Conservation (phyloP, 345 rosid genomes). For the Microthlaspi erraticum region DNA sequence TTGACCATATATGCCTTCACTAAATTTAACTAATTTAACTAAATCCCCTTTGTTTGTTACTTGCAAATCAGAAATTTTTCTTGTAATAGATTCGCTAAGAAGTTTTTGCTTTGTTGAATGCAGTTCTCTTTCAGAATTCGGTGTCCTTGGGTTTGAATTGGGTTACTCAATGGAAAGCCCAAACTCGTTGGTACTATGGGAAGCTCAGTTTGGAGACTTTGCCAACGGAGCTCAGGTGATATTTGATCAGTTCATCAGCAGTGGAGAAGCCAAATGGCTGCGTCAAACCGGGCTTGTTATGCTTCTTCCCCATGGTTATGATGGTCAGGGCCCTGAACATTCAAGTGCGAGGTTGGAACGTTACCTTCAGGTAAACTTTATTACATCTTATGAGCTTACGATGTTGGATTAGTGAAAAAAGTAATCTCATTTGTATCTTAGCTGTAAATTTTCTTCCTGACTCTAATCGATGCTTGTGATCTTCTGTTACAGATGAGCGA, state of each 20-base stretch:
- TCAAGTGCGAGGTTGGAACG: slow-evolving; percentile 84
- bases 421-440: neutral
- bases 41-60: neutral
- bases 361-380: slow-evolving; percentile 63
- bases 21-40: neutral
- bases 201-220: slow-evolving; percentile 90
- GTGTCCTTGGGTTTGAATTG: slow-evolving; percentile 82
- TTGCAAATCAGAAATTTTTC: neutral
- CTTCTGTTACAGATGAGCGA: slow-evolving; percentile 72
- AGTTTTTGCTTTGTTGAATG: slow-evolving; percentile 25
- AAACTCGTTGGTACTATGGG: slow-evolving; percentile 77
- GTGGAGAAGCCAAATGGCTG: slow-evolving; percentile 88
- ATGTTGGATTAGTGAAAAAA: neutral
- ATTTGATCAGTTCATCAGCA: slow-evolving; percentile 78
- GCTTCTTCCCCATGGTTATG: slow-evolving; percentile 84
- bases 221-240: slow-evolving; percentile 87
- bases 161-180: slow-evolving; percentile 92
- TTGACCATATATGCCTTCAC: neutral
- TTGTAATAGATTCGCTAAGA: slow-evolving; percentile 2
- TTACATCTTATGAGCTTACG: neutral
- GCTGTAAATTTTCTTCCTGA: neutral
- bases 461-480: slow-evolving; percentile 19
- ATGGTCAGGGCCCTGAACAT: slow-evolving; percentile 91
- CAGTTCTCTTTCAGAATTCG: slow-evolving; percentile 90
- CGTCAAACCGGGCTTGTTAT: slow-evolving; percentile 82